A percentile compares a stretch with the other conserved stretches of the same genome.
Evolutionary conservation across 441 rosid genomes (phyloP).

Genomic region (Gossypium laxum): DNA sequence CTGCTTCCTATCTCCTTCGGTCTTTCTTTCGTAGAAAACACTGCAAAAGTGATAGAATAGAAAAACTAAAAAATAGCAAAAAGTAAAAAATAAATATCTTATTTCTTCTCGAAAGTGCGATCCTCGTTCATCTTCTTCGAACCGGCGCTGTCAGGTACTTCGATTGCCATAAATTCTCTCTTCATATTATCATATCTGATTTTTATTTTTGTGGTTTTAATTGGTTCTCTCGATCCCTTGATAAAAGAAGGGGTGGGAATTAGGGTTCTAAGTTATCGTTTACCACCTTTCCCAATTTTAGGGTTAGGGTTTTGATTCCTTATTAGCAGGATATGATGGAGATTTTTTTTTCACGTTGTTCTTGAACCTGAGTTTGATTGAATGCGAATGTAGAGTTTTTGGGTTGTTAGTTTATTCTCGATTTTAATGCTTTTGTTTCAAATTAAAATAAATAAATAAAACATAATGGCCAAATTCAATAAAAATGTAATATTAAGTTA

Average conservation of each 20-base stretch:
- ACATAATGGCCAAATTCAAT: background rate
- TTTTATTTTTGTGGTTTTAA: background rate
- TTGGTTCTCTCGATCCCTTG: background rate
- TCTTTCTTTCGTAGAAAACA: background rate
- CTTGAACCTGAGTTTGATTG: background rate
- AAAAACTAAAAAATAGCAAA: background rate
- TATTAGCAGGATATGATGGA: background rate
- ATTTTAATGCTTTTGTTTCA: background rate
- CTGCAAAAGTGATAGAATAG: background rate
- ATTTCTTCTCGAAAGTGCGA: background rate
- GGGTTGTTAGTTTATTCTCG: background rate
- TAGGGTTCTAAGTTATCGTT: background rate
- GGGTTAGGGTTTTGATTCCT: background rate
- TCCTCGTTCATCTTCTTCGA: background rate
- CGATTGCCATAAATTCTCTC: background rate
- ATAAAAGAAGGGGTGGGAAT: background rate
- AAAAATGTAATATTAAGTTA: background rate
- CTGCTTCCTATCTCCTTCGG: background rate
- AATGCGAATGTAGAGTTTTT: background rate
- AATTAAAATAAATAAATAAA: background rate
- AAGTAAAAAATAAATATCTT: background rate
- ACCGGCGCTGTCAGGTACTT: slow-evolving; percentile 21
- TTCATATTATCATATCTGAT: slow-evolving; percentile 16
- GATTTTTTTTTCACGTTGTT: background rate
- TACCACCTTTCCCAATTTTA: background rate